Percentiles rank a stretch among this genome's conserved stretches.
Conservation (phyloP, 1,284 basidiomycete genomes). For the Cryptococcus sp. region DNA sequence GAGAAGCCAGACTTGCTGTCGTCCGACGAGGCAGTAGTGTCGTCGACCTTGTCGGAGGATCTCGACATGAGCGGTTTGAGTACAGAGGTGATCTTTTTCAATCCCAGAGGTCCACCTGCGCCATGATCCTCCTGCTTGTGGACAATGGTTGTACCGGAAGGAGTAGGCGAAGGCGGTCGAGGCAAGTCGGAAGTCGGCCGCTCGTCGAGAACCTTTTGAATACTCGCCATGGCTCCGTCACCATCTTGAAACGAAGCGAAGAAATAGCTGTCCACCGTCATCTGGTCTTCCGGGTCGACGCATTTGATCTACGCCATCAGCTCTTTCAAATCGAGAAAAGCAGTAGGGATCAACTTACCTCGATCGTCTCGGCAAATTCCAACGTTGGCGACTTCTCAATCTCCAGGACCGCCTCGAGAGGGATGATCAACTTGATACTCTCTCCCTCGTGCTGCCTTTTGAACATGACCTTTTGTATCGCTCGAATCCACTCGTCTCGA, state of each 20-base stretch:
- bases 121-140: conserved; percentile 25
- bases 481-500: conserved; percentile 88
- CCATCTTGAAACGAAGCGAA: conserved; percentile 80
- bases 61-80: conserved; percentile 26
- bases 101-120: conserved; percentile 1
- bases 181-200: conserved; percentile 42
- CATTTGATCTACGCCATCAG: conserved; percentile 58
- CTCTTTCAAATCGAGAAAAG: too few relatives aligned
- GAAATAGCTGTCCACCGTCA: conserved; percentile 74
- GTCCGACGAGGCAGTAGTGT: conserved; percentile 4
- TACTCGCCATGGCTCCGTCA: conserved; percentile 65
- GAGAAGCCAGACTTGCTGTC: conserved; percentile 7
- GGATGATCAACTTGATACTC: conserved; percentile 91
- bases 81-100: conserved; percentile 27
- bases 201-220: conserved; percentile 64
- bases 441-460: conserved; percentile 94
- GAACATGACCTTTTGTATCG: conserved; percentile 80
- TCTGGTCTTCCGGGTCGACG: conserved; percentile 70
- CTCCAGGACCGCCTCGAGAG: conserved; percentile 80
- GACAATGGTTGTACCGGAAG: conserved; percentile 5
- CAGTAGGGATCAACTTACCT: conserved; percentile 53
- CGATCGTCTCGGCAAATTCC: conserved; percentile 90
- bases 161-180: conserved; percentile 20
- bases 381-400: conserved; percentile 80
- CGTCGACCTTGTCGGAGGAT: conserved; percentile 3